phyloP scores from a whole-genome alignment of 345 rosid species.

The Gossypium raimondii region DNA sequence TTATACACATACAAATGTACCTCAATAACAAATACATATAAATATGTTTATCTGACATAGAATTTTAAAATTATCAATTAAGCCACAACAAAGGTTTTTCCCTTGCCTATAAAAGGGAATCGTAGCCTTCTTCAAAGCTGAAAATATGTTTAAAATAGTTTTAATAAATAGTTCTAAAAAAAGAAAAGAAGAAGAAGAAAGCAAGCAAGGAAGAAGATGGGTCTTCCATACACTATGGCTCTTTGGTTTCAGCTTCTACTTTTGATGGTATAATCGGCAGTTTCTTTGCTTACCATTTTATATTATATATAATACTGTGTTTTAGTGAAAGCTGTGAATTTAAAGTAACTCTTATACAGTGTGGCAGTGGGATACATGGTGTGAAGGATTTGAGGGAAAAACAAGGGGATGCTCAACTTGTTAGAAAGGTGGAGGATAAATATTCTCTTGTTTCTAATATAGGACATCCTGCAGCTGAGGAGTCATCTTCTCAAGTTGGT shows the following conservation, averaged over 20 bases:
- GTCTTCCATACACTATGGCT: neutral
- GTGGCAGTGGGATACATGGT: neutral
- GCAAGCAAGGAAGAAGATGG: neutral
- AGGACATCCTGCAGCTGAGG: neutral
- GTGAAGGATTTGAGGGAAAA: neutral
- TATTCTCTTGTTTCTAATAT: neutral
- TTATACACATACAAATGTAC: too few relatives aligned
- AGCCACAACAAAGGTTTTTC: neutral
- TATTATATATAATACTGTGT: neutral
- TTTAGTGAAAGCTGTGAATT: neutral
- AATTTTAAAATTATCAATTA: too few relatives aligned
- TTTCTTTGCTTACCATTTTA: neutral
- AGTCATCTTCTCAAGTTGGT: neutral
- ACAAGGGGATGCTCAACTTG: neutral
- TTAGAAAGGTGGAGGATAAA: neutral
- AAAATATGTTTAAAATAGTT: neutral
- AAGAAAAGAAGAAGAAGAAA: neutral
- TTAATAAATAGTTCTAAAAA: neutral
- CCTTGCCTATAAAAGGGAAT: neutral
- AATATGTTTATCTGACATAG: too few relatives aligned
- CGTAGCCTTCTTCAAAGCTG: neutral
- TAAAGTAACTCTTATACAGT: neutral
- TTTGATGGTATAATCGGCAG: neutral
- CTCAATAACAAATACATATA: too few relatives aligned
- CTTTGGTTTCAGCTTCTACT: neutral